Evolutionary conservation across 1,284 basidiomycete genomes (phyloP), one percentile per base, ranked within the genome.

Genomic region (Pseudozyma hubeiensis): DNA sequence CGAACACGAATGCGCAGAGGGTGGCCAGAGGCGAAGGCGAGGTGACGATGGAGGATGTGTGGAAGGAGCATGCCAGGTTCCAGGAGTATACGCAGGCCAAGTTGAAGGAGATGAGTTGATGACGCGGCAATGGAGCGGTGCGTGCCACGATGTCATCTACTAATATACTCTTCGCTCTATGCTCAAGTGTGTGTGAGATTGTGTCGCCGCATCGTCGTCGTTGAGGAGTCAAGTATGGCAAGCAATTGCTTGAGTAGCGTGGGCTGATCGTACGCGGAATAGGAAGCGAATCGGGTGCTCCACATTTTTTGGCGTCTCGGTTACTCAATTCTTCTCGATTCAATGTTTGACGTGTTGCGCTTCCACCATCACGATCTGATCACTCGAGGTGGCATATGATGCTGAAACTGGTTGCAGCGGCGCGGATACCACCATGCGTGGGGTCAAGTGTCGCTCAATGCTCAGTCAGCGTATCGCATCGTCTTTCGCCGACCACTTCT

Each of bases 41-140:
- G 45, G 57, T 75, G 17, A 59, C 64, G 7, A 55, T 67, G 55
- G 73, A 67, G 4, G 60, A 64, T 11, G 39, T 75, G 17, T 75
- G 73, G 73, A 49, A 55, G 50, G 64, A 75, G 55, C 67, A 75
- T 43, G 53, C 33, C 3, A 29, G 39, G 31, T 68, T 64, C 31
- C 37, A 33, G 19, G 46, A 60, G 53, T 66, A 52, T 34, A 41
- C 54, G 29, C 52, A 67, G 49, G 55, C 59, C 13, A 70, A 61
- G 61, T 37, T 70, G 9, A 66, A 64, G 48, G 64, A 73, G 50
- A 19, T 73, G 2, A 39, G 41, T 19, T 65, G 43, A 52, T 7
- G 40, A 13, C 29, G 44, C 11, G 7, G 6, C 16, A 4, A 19
- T 49, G 29, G 8, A 24, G 6, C 14, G 4, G 3, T n/a, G 24